phyloP scores from a whole-genome alignment of 2,329 filamentous ascomycete genomes.

The Colletotrichum euphorbiae region DNA sequence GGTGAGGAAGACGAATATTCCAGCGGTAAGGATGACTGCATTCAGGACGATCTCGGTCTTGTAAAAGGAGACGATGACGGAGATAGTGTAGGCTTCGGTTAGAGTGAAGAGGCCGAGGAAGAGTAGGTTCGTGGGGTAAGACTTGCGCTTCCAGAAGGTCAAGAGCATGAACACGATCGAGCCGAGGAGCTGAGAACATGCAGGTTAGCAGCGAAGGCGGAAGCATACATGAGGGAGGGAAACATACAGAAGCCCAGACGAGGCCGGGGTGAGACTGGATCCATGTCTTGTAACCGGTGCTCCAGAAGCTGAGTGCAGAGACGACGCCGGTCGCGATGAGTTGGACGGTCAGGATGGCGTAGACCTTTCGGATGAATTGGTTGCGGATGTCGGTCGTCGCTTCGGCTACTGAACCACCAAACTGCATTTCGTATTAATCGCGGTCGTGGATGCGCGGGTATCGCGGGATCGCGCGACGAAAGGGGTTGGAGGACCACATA shows the following conservation, averaged over 20 bases:
- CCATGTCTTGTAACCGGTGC: slow-evolving; percentile 81
- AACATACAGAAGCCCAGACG: slow-evolving; percentile 82
- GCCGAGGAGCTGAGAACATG: slow-evolving; percentile 71
- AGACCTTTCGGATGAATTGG: slow-evolving; percentile 97
- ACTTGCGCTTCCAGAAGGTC: slow-evolving; percentile 96
- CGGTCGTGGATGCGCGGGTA: background rate
- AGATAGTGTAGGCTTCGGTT: slow-evolving; percentile 93
- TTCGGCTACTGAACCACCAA: slow-evolving; percentile 92
- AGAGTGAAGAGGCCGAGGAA: slow-evolving; percentile 93
- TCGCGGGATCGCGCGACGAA: no score
- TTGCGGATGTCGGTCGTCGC: slow-evolving; percentile 95
- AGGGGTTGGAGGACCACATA: slow-evolving; percentile 47
- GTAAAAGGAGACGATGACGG: slow-evolving; percentile 93
- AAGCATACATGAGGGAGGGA: background rate
- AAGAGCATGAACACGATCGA: slow-evolving; percentile 86
- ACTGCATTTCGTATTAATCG: slow-evolving; percentile 63
- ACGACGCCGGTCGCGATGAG: slow-evolving; percentile 85
- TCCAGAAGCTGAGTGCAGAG: slow-evolving; percentile 89
- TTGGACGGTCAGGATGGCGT: slow-evolving; percentile 96
- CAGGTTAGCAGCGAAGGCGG: no score
- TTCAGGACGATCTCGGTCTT: slow-evolving; percentile 86
- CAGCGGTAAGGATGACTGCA: slow-evolving; percentile 88
- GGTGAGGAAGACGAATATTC: slow-evolving; percentile 82
- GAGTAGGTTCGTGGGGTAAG: slow-evolving; percentile 92
- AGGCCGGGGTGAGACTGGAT: slow-evolving; percentile 86